Evolutionary conservation across 768 basidiomycete genomes (phyloP).

Genomic region (Pleurotus pulmonarius): DNA sequence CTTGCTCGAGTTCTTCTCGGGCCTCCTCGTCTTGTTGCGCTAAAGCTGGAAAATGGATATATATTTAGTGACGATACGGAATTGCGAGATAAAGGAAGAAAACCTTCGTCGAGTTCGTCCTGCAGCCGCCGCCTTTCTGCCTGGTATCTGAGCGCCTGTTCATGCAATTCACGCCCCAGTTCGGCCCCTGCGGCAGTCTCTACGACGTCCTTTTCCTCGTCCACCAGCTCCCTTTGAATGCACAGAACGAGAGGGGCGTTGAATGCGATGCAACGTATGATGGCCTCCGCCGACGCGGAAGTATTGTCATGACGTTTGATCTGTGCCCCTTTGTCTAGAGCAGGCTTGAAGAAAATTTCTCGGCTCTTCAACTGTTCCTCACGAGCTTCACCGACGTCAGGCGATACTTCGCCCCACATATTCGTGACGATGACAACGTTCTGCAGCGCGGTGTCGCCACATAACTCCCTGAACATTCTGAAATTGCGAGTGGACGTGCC

Average conservation of each 20-base stretch:
- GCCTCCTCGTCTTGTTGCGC: constrained; percentile 32
- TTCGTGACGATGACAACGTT: constrained; percentile 44
- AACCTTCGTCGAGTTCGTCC: constrained; percentile 9
- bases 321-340: constrained; percentile 43
- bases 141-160: constrained; percentile 8
- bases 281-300: constrained; percentile 23
- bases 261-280: constrained; percentile 26
- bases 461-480: constrained; percentile 38
- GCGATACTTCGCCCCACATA: constrained; percentile 35
- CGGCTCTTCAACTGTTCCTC: constrained; percentile 7
- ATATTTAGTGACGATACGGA: neutral
- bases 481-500: constrained; percentile 37
- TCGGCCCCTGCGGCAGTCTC: constrained; percentile 28
- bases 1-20: constrained; percentile 29
- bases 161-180: constrained; percentile 12
- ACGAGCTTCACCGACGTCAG: constrained; percentile 27
- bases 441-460: constrained; percentile 34
- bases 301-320: constrained; percentile 40
- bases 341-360: constrained; percentile 49
- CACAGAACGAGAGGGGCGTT: constrained; percentile 10
- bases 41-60: neutral
- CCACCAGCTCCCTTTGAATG: constrained; percentile 18
- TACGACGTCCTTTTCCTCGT: constrained; percentile 21
- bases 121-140: constrained; percentile 11
- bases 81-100: neutral